phyloP scores from a whole-genome alignment of 495 filamentous ascomycete genomes.

The Aspergillus heteromorphus region DNA sequence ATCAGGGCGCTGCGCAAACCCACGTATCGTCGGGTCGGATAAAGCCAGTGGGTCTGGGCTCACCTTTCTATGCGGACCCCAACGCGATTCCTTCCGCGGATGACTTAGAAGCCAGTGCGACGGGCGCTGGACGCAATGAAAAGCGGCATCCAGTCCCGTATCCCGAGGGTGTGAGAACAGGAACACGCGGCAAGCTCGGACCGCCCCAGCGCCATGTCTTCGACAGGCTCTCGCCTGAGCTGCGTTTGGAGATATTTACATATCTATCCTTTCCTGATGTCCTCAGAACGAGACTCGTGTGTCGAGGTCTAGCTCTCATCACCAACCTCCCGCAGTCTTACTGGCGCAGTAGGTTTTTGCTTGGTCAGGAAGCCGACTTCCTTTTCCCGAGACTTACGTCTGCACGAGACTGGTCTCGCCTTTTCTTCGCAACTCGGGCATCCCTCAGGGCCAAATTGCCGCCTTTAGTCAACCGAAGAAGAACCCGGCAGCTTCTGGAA shows the following conservation, averaged over 20 bases:
- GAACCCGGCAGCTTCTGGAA: conserved; percentile 55
- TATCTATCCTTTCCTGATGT: conserved; percentile 7
- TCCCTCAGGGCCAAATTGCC: not conserved
- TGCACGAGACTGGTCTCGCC: conserved; percentile 6
- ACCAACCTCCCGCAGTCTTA: conserved; percentile 11
- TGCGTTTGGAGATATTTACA: conserved; percentile 7
- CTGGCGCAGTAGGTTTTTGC: conserved; percentile 15
- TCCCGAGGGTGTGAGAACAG: too few species aligned
- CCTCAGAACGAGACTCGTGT: conserved; percentile 4
- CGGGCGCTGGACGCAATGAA: too few species aligned
- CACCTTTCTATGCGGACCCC: conserved; percentile 11
- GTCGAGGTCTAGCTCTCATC: conserved; percentile 2
- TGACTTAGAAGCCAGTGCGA: conserved; percentile 1
- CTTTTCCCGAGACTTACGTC: conserved; percentile 5
- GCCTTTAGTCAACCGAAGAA: conserved; percentile 11
- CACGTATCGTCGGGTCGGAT: conserved; percentile 1
- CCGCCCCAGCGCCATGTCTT: too few species aligned
- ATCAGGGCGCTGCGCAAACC: conserved; percentile 9
- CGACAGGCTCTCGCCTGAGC: conserved; percentile 1
- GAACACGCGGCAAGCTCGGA: too few species aligned
- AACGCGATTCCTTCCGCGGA: conserved; percentile 7
- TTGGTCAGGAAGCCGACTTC: conserved; percentile 19
- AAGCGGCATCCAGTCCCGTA: too few species aligned
- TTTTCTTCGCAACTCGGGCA: conserved; percentile 9
- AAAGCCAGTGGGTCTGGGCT: not conserved